Evolutionary conservation across 805 yeast species (phyloP).

Genomic region (Naumovozyma castellii): DNA sequence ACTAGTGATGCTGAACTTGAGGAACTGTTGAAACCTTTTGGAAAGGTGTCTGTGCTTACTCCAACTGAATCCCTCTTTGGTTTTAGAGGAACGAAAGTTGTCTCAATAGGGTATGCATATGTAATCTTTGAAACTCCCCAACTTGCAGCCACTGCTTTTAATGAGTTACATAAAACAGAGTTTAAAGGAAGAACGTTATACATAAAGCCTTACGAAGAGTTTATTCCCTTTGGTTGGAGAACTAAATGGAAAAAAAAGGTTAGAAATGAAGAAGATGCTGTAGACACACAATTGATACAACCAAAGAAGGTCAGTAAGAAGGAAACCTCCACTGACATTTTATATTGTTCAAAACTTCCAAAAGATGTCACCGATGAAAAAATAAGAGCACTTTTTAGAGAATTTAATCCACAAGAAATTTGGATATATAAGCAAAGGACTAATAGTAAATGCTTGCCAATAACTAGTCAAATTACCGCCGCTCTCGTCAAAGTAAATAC

Average conservation of each 20-base stretch:
- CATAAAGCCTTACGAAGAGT: conserved; percentile 33
- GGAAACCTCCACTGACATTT: conserved; percentile 34
- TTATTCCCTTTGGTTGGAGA: conserved; percentile 13
- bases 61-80: conserved; percentile 48
- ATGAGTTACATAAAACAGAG: conserved; percentile 51
- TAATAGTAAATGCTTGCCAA: conserved; percentile 6
- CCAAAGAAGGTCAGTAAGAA: neutral
- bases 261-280: neutral
- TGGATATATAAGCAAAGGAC: conserved; percentile 37
- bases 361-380: conserved; percentile 36
- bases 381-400: conserved; percentile 36
- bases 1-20: conserved; percentile 46
- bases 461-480: conserved; percentile 26
- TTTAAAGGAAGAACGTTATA: conserved; percentile 36
- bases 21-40: conserved; percentile 35
- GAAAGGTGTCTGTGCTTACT: conserved; percentile 38
- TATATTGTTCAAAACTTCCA: conserved; percentile 37
- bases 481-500: conserved; percentile 44
- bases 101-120: conserved; percentile 64
- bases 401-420: conserved; percentile 38
- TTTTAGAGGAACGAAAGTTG: conserved; percentile 31
- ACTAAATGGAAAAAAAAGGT: no score
- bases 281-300: neutral
- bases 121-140: conserved; percentile 65
- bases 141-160: conserved; percentile 55